Percentiles rank a stretch among this genome's conserved stretches.
These are phyloP conservation scores for Coemansia furcata DNA, from an alignment of 192 early-diverging fungal species.

Conservation along the genomic window DNA sequence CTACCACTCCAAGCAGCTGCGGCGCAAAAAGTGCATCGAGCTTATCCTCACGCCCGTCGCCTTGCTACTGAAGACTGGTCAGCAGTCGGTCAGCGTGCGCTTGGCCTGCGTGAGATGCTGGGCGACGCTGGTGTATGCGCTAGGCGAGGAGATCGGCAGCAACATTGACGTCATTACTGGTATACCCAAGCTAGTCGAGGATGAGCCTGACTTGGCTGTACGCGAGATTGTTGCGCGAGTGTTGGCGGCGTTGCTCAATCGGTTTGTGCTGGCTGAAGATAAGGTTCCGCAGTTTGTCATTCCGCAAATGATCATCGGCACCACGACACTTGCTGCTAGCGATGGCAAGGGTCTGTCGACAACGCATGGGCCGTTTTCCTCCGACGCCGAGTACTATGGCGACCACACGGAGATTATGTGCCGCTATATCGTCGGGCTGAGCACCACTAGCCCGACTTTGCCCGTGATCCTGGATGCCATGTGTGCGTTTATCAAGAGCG, in stretches of 20 bases:
- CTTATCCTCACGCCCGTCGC: conserved; percentile 32
- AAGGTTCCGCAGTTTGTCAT: conserved; percentile 33
- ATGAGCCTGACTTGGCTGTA: conserved; percentile 7
- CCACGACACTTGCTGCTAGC: conserved; percentile 41
- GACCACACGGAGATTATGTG: conserved; percentile 38
- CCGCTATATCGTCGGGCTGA: conserved; percentile 34
- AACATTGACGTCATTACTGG: conserved; percentile 20
- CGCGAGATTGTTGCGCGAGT: conserved; percentile 25
- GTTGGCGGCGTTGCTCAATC: conserved; percentile 28
- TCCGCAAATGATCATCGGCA: conserved; percentile 45
- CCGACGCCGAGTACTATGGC: conserved; percentile 18
- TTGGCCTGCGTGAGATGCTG: conserved; percentile 40
- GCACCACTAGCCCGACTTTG: conserved; percentile 19
- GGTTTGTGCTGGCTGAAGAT: conserved; percentile 15
- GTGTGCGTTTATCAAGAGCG: conserved; percentile 10
- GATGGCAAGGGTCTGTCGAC: conserved; percentile 38
- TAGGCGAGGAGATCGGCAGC: conserved; percentile 34
- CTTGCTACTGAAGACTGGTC: conserved; percentile 7
- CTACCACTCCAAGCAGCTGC: conserved; percentile 18
- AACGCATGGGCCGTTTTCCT: conserved; percentile 46
- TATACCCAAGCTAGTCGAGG: background rate
- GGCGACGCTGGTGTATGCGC: conserved; percentile 47
- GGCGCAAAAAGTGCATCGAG: conserved; percentile 24
- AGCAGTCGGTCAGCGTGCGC: conserved; percentile 6
- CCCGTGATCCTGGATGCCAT: conserved; percentile 13